Conservation (phyloP, 2,329 filamentous ascomycete species). For the Fusarium sp. region DNA sequence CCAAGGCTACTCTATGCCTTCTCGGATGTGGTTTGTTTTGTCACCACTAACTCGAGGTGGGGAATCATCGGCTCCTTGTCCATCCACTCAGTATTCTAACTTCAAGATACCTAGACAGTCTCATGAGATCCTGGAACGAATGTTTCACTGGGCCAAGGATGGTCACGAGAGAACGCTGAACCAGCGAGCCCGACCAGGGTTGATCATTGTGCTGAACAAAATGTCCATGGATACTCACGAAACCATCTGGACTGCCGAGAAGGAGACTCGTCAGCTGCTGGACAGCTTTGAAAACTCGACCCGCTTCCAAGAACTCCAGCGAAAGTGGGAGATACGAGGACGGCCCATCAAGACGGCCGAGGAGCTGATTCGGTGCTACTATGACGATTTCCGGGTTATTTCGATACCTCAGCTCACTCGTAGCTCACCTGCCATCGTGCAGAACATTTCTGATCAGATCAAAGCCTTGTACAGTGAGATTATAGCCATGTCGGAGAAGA, state of each 20-base stretch:
- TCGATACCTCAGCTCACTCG: background rate
- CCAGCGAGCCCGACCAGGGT: background rate
- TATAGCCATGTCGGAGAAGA: background rate
- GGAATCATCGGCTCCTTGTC: background rate
- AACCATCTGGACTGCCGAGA: background rate
- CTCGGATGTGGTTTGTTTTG: background rate
- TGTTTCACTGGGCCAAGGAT: background rate
- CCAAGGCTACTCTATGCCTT: constrained; percentile 10
- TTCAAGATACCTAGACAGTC: background rate
- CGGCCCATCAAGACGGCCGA: background rate
- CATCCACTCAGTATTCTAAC: background rate
- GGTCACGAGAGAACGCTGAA: background rate
- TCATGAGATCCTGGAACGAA: background rate
- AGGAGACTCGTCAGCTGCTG: background rate
- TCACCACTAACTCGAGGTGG: background rate
- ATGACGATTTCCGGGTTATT: background rate
- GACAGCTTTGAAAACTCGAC: background rate
- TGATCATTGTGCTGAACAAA: background rate
- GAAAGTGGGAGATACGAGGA: background rate
- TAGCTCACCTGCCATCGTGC: background rate
- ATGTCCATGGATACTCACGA: background rate
- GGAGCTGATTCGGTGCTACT: background rate
- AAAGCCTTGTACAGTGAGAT: background rate
- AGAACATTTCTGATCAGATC: background rate
- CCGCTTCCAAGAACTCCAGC: background rate